A percentile compares a stretch with the other conserved stretches of the same genome.
These are phyloP conservation scores for Starmerella sp. DNA, from an alignment of 805 yeast species.

Conservation along the genomic window DNA sequence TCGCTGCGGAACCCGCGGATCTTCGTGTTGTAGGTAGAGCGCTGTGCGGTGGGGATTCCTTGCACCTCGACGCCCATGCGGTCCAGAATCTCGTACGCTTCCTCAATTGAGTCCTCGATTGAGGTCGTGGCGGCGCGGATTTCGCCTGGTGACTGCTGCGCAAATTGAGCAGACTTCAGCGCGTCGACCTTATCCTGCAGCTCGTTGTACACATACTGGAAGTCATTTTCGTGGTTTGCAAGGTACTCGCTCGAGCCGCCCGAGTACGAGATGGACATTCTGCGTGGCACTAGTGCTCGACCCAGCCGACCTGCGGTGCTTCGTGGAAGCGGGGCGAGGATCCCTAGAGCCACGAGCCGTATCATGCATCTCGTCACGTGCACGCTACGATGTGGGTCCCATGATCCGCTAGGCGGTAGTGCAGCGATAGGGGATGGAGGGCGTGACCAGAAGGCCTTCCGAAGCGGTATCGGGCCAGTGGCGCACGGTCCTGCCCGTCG, in stretches of 20 bases:
- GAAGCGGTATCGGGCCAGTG: too few relatives aligned
- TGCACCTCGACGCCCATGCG: constrained; percentile 82
- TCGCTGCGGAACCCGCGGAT: constrained; percentile 59
- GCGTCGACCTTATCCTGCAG: constrained; percentile 54
- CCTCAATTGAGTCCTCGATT: constrained; percentile 42
- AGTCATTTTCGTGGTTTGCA: constrained; percentile 57
- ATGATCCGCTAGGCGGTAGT: too few relatives aligned
- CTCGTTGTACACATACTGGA: constrained; percentile 57
- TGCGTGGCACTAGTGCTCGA: background rate
- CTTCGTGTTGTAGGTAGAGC: constrained; percentile 64
- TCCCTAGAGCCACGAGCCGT: too few relatives aligned
- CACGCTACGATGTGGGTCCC: too few relatives aligned
- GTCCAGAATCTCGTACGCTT: constrained; percentile 67
- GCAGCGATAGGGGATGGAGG: too few relatives aligned
- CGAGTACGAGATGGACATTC: constrained; percentile 2
- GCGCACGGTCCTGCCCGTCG: too few relatives aligned
- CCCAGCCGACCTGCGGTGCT: background rate
- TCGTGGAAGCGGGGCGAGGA: background rate
- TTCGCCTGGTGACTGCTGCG: constrained; percentile 27
- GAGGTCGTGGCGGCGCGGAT: constrained; percentile 25
- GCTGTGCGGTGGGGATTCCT: constrained; percentile 60
- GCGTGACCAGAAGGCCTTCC: too few relatives aligned
- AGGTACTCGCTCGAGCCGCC: constrained; percentile 36
- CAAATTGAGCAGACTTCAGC: constrained; percentile 35
- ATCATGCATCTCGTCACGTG: too few relatives aligned